Base-by-base conservation (phyloP, 2,329 filamentous ascomycete species). In the Proliferodiscus dingleyae region DNA sequence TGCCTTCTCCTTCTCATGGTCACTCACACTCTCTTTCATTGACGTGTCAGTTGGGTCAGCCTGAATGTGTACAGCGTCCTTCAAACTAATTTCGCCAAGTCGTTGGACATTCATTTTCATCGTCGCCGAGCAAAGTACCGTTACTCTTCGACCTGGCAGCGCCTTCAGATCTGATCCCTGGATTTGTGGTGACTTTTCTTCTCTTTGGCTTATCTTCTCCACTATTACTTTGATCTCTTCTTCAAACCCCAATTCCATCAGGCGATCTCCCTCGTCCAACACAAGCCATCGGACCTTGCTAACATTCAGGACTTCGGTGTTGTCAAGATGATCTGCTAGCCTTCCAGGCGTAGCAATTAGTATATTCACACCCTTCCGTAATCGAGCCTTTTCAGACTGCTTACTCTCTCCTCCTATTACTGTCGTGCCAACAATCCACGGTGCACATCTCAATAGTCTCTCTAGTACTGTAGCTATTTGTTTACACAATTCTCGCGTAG, bases 231-330 rank as follows among this genome's bases (percentile, higher is more conserved):
- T 86, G 49, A 98, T 80, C 60, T 97, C 91, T 43, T 96, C 83
- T 66, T 97, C 93, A 57, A 98, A 98, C 0, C 93, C 93, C 60
- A 97, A 77, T 62, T 98, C 93, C 91, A 98, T 96, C 63, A 98
- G 72, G n/a, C 93, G 80, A 73, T 98, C 93, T 23, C 93, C 93
- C 67, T 98, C 93, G 59, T 98, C 93, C 5, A 98, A 75, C 2
- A 98, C 83, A 19, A 98, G 71, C 93, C 93, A 98, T 49, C 91
- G 77, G 4, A 96, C 91, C 18, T 85, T 90, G 59, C 86, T 87
- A 32, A 97, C 81, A 53, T 93, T 87, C 42, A 98, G 72, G 0
- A 84, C 89, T 65, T 95, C 82, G 1, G 93, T 98, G 62, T 96
- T 89, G 57, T 94, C 85, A 38, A 98, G 70, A 66, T 98, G 93